A percentile compares a stretch with the other conserved stretches of the same genome.
phyloP scores from a whole-genome alignment of 2,329 filamentous ascomycete genomes.

The Pseudogymnoascus sp. region DNA sequence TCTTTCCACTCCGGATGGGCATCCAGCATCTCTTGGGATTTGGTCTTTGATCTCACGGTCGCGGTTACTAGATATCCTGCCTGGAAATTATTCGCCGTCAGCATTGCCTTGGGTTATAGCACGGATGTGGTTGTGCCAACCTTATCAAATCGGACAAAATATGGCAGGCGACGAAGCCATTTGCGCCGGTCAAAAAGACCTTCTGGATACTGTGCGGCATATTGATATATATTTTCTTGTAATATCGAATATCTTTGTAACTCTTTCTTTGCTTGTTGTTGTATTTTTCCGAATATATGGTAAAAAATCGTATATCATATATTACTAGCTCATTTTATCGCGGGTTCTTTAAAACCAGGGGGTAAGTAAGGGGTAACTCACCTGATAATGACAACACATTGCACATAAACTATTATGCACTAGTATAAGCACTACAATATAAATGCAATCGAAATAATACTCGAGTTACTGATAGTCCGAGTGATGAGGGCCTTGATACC shows the following conservation, averaged over 20 bases:
- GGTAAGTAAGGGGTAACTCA: neutral
- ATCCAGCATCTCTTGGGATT: constrained; percentile 35
- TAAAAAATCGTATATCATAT: constrained; percentile 1
- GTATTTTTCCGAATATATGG: neutral
- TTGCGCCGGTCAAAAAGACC: constrained; percentile 28
- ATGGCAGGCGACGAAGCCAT: constrained; percentile 27
- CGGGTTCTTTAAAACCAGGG: neutral
- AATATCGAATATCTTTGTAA: neutral
- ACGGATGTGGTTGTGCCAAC: neutral
- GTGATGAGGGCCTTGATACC: neutral
- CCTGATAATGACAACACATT: neutral
- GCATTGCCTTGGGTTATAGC: neutral
- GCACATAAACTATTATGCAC: neutral
- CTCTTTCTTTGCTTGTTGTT: neutral
- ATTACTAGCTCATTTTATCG: neutral
- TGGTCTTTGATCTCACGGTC: constrained; percentile 37
- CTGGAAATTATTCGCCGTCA: neutral
- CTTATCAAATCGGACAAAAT: constrained; percentile 17
- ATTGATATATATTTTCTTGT: neutral
- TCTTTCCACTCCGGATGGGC: constrained; percentile 29
- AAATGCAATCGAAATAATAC: neutral
- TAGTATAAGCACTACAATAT: neutral
- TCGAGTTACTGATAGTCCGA: neutral
- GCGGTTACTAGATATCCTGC: constrained; percentile 14
- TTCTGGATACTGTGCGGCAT: constrained; percentile 1